Conservation (phyloP, 192 early-diverging fungal species). For the Umbelopsis ramanniana region DNA sequence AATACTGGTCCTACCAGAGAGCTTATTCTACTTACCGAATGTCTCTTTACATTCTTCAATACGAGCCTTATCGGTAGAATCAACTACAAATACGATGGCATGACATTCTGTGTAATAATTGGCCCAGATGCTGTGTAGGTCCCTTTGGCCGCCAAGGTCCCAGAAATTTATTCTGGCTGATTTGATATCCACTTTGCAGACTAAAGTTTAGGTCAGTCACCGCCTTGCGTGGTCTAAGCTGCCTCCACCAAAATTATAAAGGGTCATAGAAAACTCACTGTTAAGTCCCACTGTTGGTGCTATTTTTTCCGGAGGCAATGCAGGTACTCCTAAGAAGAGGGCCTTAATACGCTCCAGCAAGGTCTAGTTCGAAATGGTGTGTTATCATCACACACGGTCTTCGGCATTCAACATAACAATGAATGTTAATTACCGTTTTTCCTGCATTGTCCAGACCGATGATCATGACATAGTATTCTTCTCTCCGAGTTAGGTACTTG, state of each 20-base stretch:
- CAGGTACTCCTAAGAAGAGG: slow-evolving; percentile 68
- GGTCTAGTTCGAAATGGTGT: slow-evolving; percentile 57
- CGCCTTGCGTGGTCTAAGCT: not conserved
- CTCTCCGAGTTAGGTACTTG: slow-evolving; percentile 83
- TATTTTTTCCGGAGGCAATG: slow-evolving; percentile 89
- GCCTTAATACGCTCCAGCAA: slow-evolving; percentile 90
- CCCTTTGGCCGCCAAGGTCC: slow-evolving; percentile 93
- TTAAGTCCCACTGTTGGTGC: slow-evolving; percentile 95
- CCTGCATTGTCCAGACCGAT: slow-evolving; percentile 97
- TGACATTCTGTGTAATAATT: slow-evolving; percentile 95
- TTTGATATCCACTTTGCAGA: slow-evolving; percentile 77
- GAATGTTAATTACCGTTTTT: slow-evolving; percentile 77
- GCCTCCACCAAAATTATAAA: not conserved
- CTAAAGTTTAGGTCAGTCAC: slow-evolving; percentile 41
- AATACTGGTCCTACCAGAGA: slow-evolving; percentile 26
- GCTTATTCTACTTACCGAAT: slow-evolving; percentile 60
- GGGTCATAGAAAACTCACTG: slow-evolving; percentile 54
- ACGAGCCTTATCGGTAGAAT: slow-evolving; percentile 79
- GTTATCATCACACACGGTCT: not conserved
- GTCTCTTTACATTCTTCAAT: slow-evolving; percentile 78
- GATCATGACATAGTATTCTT: slow-evolving; percentile 96
- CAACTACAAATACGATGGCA: slow-evolving; percentile 92
- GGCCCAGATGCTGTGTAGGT: slow-evolving; percentile 90
- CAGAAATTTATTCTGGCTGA: slow-evolving; percentile 84
- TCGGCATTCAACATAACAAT: not conserved